Percentiles rank a stretch among this genome's conserved stretches.
These are phyloP conservation scores for Marvania coccoides DNA, from an alignment of 139 green algal species.

Conservation along the genomic window DNA sequence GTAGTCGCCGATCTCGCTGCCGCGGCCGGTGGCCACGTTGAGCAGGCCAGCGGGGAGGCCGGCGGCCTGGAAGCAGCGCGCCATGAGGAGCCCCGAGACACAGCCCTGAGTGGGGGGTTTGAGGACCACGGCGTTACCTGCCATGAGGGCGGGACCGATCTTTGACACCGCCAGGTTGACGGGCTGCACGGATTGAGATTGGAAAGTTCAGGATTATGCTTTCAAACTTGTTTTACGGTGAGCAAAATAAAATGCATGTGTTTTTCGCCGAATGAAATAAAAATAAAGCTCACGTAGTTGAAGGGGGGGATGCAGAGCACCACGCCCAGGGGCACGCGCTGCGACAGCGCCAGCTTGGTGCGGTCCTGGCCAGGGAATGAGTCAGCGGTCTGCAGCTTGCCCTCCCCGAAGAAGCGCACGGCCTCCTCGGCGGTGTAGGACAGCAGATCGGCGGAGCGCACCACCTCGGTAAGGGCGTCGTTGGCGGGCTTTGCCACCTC, in stretches of 20 bases:
- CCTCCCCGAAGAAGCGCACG: slow-evolving; percentile 72
- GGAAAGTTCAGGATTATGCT: no score
- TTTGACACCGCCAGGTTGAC: slow-evolving; percentile 95
- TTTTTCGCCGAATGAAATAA: slow-evolving; percentile 35
- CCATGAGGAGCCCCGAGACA: slow-evolving; percentile 81
- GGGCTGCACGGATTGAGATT: no score
- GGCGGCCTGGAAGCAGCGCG: slow-evolving; percentile 77
- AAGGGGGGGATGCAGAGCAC: slow-evolving; percentile 95
- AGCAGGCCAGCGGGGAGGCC: slow-evolving; percentile 78
- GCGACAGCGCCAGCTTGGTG: slow-evolving; percentile 83
- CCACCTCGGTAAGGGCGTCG: slow-evolving; percentile 71
- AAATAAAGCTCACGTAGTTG: no score
- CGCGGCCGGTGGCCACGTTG: slow-evolving; percentile 70
- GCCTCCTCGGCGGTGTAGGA: slow-evolving; percentile 93
- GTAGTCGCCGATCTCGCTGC: slow-evolving; percentile 94
- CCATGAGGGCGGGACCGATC: slow-evolving; percentile 91
- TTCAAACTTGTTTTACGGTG: no score
- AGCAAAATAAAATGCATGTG: neutral
- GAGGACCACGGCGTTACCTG: slow-evolving; percentile 90
- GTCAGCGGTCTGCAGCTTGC: slow-evolving; percentile 77
- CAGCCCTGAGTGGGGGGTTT: slow-evolving; percentile 93
- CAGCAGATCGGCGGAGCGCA: slow-evolving; percentile 83
- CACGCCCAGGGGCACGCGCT: slow-evolving; percentile 80
- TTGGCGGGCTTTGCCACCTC: slow-evolving; percentile 91
- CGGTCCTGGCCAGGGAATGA: slow-evolving; percentile 83